These are phyloP conservation scores for Colletotrichum filicis DNA, from an alignment of 2,329 filamentous ascomycete genomes.

Conservation along the genomic window DNA sequence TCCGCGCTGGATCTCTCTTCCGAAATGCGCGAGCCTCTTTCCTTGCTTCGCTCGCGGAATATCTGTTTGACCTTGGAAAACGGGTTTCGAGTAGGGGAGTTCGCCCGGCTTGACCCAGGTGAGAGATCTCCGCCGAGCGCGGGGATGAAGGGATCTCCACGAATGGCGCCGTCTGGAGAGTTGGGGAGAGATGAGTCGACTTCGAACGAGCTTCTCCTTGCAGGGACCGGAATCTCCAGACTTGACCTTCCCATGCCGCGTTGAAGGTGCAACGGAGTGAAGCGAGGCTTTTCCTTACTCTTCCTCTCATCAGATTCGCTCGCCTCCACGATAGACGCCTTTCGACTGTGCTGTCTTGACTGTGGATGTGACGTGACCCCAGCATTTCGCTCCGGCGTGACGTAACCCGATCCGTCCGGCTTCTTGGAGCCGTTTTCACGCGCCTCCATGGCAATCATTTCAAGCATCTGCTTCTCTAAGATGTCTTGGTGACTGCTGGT, in stretches of 20 bases:
- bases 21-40: slow-evolving; percentile 47
- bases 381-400: slow-evolving; percentile 35
- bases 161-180: slow-evolving; percentile 62
- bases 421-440: slow-evolving; percentile 49
- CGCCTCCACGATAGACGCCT: slow-evolving; percentile 50
- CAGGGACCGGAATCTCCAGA: slow-evolving; percentile 58
- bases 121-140: slow-evolving; percentile 73
- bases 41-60: slow-evolving; percentile 64
- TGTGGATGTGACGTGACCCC: slow-evolving; percentile 39
- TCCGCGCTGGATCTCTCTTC: slow-evolving; percentile 37
- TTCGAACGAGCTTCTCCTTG: slow-evolving; percentile 53
- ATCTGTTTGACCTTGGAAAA: slow-evolving; percentile 66
- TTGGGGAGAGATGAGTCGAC: slow-evolving; percentile 58
- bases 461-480: slow-evolving; percentile 70
- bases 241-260: slow-evolving; percentile 51
- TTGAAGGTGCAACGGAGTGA: slow-evolving; percentile 33
- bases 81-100: slow-evolving; percentile 72
- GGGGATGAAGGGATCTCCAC: slow-evolving; percentile 64
- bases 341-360: slow-evolving; percentile 47
- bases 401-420: slow-evolving; percentile 1
- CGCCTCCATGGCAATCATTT: slow-evolving; percentile 67
- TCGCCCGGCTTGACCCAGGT: slow-evolving; percentile 69
- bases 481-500: slow-evolving; percentile 63
- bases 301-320: slow-evolving; percentile 50
- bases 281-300: slow-evolving; percentile 40